Evolutionary conservation across 352 stramenopile species (phyloP), one percentile per base, ranked within the genome.

Genomic region (Phytophthora kernoviae): DNA sequence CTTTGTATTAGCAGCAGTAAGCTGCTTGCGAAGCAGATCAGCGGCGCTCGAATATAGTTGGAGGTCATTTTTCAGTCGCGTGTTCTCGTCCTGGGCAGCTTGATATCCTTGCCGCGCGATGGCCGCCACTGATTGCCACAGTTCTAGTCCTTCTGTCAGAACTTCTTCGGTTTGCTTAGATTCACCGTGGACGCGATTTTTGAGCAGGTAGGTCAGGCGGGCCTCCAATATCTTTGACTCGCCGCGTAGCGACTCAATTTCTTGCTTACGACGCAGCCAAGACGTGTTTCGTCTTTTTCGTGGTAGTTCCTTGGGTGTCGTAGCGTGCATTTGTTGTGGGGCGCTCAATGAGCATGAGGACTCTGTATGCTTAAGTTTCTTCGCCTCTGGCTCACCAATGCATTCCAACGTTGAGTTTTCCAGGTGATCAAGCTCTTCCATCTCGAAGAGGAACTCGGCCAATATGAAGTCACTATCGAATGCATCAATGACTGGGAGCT

Each of bases 211-310:
- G 0, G 54, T 5, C 21, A 68, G 5, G 12, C 22, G 43, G 6
- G 26, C 24, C 8, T 55, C 47, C 27, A 69, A 6, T 0, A 18
- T 37, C 24, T 58, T 33, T 2, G 47, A 60, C 49, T 69, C 54
- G n/a, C 22, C 46, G 11, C 54, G 61, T 0, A 69, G 24, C 15
- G 54, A n/a, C 3, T 36, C 39, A 1, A 69, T 39, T 46, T 69
- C 61, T 56, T 69, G 40, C 15, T 69, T 69, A 0, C 61, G 54
- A 41, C 65, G 65, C 17, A 69, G 17, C 65, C 59, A 73, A n/a
- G 65, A 73, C 6, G 55, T 66, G n/a, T 21, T 66, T 15, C 45
- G 33, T n/a, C 45, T 43, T 47, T 58, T 69, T 18, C 34, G 37
- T 17, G 53, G 27, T 2, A 15, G 1, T 1, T 18, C 1, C 15